Evolutionary conservation across 108 stramenopile genomes (phyloP).

Genomic region (Discostella stelligeroides): DNA sequence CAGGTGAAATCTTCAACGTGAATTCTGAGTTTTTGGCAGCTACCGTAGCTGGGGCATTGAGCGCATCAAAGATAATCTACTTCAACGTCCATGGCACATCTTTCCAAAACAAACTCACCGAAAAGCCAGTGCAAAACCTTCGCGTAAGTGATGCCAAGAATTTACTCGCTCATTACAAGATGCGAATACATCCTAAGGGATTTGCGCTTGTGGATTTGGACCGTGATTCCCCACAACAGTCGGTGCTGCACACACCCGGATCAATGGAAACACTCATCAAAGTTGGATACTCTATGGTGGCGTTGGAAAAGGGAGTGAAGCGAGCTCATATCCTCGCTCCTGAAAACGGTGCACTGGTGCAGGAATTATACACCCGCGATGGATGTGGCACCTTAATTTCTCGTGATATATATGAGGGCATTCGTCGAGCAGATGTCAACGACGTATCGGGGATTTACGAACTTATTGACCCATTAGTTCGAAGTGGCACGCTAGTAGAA

Average conservation of each 20-base stretch:
- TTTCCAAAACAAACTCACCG: constrained; percentile 55
- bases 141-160: constrained; percentile 77
- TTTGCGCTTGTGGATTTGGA: constrained; percentile 52
- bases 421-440: constrained; percentile 79
- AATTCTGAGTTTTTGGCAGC: constrained; percentile 87
- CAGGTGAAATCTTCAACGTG: constrained; percentile 95
- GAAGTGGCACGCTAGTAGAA: constrained; percentile 81
- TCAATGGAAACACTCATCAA: constrained; percentile 64
- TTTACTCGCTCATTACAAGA: constrained; percentile 63
- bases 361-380: constrained; percentile 96
- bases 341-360: constrained; percentile 79
- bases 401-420: constrained; percentile 95
- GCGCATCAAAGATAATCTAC: constrained; percentile 89
- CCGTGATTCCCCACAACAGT: constrained; percentile 37
- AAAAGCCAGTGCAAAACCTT: constrained; percentile 70
- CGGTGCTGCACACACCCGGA: constrained; percentile 42
- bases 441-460: constrained; percentile 89
- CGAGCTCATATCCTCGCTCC: constrained; percentile 90
- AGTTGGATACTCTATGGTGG: constrained; percentile 78
- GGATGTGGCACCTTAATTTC: constrained; percentile 92
- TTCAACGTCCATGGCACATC: constrained; percentile 74
- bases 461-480: constrained; percentile 86
- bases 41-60: constrained; percentile 72
- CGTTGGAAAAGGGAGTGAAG: constrained; percentile 86
- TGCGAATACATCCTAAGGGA: constrained; percentile 69